Conservation (phyloP, 768 basidiomycete genomes). For the Calocera viscosa region DNA sequence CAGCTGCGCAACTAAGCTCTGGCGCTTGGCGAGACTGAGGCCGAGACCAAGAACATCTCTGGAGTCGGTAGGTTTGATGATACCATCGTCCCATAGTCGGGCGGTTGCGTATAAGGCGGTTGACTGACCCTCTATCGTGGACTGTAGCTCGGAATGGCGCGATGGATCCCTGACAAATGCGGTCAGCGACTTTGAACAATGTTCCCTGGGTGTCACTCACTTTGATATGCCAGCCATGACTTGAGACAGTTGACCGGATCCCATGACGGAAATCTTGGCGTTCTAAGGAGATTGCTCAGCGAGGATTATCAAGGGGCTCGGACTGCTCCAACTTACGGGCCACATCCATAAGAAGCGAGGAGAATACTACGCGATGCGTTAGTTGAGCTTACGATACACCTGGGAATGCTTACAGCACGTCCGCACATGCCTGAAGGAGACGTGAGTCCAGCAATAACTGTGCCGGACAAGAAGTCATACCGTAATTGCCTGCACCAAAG, state of each 20-base stretch:
- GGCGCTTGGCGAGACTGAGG: conserved; percentile 55
- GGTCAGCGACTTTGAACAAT: not conserved
- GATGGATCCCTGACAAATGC: conserved; percentile 51
- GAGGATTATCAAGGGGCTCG: not conserved
- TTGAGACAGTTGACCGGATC: conserved; percentile 79
- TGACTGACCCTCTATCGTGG: conserved; percentile 80
- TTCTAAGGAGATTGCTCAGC: conserved; percentile 37
- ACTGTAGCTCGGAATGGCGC: conserved; percentile 60
- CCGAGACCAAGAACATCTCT: conserved; percentile 77
- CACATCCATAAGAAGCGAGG: conserved; percentile 97
- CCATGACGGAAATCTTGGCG: conserved; percentile 91
- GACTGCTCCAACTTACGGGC: conserved; percentile 48
- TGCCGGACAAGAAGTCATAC: conserved; percentile 30
- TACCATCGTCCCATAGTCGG: conserved; percentile 88
- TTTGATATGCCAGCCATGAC: conserved; percentile 86
- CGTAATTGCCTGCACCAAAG: conserved; percentile 92
- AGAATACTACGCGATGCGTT: conserved; percentile 56
- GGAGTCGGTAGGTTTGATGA: conserved; percentile 81
- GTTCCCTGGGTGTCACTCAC: conserved; percentile 30
- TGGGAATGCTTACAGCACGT: conserved; percentile 54
- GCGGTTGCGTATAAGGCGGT: conserved; percentile 80
- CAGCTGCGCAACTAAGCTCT: conserved; percentile 29
- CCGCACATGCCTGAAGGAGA: conserved; percentile 68
- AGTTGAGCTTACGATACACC: conserved; percentile 12
- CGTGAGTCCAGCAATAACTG: conserved; percentile 15